Evolutionary conservation across 1,139 yeast species (phyloP), one percentile per base, ranked within the genome.

Genomic region (Yamadazyma mexicana): DNA sequence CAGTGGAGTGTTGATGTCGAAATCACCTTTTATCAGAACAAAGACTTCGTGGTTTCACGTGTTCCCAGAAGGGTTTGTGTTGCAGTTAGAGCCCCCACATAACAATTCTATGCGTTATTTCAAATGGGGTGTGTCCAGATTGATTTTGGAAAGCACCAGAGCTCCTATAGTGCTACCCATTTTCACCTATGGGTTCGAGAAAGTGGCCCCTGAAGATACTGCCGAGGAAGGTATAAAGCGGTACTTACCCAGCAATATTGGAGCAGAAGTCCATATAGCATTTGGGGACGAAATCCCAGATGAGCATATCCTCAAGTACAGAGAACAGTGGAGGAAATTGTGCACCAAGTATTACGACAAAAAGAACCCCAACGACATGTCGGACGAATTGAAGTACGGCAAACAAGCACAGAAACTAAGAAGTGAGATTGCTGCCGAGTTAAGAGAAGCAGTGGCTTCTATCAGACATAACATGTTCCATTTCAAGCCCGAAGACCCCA

Each of bases 21-120:
- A 66, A 40, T 67, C 83, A 10, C 76, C 77, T 4, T 70, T 72
- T 42, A 59, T 75, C 26, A 68, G 89, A 43, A 64, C 69, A 11
- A 77, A 74, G 48, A 85, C 92, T 2, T 79, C 87, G 2, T 92
- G 98, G 98, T 79, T 92, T 44, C 98, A 92, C 59, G 82, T 91
- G 4, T 92, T 88, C 61, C 98, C 98, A 0, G 98, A 92, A 59
- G 96, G 96, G 0, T 87, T 84, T 58, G 98, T 92, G 1, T 75
- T 92, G 39, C 98, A 92, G 59, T 68, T 91, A 23, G 75, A 82
- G 46, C 81, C 82, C 31, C 97, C 97, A 1, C 81, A 78, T 58
- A 70, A 75, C 39, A 83, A 87, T 51, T 87, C 96, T 3, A 86
- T 92, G 91, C 71, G 97, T 46, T 92, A 87, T 60, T 92, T 92